phyloP scores from a whole-genome alignment of 2,329 filamentous ascomycete genomes.

The Pezicula rhizophila region DNA sequence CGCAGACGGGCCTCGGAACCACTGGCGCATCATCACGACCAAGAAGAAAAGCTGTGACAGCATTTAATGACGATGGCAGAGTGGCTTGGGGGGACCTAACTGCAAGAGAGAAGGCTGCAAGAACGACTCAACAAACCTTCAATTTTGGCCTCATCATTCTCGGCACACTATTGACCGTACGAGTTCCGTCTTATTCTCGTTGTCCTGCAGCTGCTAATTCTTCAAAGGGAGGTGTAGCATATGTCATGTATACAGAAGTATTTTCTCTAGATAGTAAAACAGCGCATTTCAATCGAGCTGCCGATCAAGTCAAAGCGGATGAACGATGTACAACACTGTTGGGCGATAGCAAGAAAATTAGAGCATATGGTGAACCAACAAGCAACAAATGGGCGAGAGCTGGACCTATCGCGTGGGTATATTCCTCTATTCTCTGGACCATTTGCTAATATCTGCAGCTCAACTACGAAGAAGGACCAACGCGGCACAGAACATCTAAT shows the following conservation, averaged over 20 bases:
- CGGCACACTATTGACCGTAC: slow-evolving; percentile 71
- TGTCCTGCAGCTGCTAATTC: slow-evolving; percentile 9
- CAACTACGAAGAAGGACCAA: slow-evolving; percentile 61
- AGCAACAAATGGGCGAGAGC: slow-evolving; percentile 73
- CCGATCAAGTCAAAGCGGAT: slow-evolving; percentile 71
- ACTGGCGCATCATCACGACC: slow-evolving; percentile 29
- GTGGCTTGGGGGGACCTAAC: slow-evolving; percentile 78
- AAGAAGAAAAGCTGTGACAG: slow-evolving; percentile 66
- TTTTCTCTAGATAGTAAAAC: slow-evolving; percentile 82
- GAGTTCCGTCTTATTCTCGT: slow-evolving; percentile 15
- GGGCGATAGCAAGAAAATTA: slow-evolving; percentile 69
- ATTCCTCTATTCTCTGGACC: not conserved
- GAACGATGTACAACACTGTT: slow-evolving; percentile 65
- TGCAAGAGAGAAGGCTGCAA: slow-evolving; percentile 68
- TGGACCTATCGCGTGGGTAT: slow-evolving; percentile 51
- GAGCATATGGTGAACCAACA: slow-evolving; percentile 75
- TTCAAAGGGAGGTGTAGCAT: slow-evolving; percentile 64
- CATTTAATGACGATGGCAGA: slow-evolving; percentile 78
- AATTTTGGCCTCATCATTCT: slow-evolving; percentile 75
- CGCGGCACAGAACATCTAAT: slow-evolving; percentile 73
- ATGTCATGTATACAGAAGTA: slow-evolving; percentile 75
- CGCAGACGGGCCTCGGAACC: slow-evolving; percentile 40
- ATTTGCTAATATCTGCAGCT: slow-evolving; percentile 40
- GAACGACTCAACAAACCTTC: slow-evolving; percentile 84
- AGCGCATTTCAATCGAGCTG: slow-evolving; percentile 80